These are phyloP conservation scores for Coemansia sp. DNA, from an alignment of 192 early-diverging fungal species.

Conservation along the genomic window DNA sequence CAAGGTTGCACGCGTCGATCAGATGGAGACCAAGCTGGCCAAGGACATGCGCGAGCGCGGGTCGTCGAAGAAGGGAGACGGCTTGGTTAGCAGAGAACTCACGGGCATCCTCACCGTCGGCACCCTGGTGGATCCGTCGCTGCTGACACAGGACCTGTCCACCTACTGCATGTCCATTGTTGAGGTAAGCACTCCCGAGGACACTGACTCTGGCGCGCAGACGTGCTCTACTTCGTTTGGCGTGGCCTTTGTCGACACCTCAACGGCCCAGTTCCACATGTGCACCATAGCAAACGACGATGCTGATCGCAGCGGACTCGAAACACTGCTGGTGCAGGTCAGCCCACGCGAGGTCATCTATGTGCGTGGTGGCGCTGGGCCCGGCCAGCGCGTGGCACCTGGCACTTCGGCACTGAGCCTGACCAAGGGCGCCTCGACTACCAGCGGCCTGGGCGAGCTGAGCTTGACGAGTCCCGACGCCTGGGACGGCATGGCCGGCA, in stretches of 20 bases:
- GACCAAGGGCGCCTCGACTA: slow-evolving; percentile 7
- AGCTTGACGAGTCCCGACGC: slow-evolving; percentile 28
- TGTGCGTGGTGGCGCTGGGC: slow-evolving; percentile 45
- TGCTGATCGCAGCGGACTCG: slow-evolving; percentile 79
- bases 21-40: slow-evolving; percentile 92
- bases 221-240: slow-evolving; percentile 63
- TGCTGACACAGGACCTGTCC: slow-evolving; percentile 85
- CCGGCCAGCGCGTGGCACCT: slow-evolving; percentile 17
- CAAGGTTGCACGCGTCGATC: slow-evolving; percentile 96
- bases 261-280: slow-evolving; percentile 88
- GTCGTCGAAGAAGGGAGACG: slow-evolving; percentile 57
- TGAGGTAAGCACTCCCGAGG: slow-evolving; percentile 51
- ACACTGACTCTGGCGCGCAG: not conserved
- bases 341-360: slow-evolving; percentile 88
- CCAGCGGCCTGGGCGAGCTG: not conserved
- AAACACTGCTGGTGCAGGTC: slow-evolving; percentile 90
- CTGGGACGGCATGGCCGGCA: slow-evolving; percentile 50
- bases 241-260: slow-evolving; percentile 91
- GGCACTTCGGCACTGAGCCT: slow-evolving; percentile 1
- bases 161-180: slow-evolving; percentile 97
- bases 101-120: slow-evolving; percentile 85
- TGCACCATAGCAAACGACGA: slow-evolving; percentile 77
- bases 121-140: slow-evolving; percentile 82
- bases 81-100: slow-evolving; percentile 81
- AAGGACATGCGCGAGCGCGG: slow-evolving; percentile 85